Conservation (phyloP, 139 green algal species). For the Dunaliella primolecta region DNA sequence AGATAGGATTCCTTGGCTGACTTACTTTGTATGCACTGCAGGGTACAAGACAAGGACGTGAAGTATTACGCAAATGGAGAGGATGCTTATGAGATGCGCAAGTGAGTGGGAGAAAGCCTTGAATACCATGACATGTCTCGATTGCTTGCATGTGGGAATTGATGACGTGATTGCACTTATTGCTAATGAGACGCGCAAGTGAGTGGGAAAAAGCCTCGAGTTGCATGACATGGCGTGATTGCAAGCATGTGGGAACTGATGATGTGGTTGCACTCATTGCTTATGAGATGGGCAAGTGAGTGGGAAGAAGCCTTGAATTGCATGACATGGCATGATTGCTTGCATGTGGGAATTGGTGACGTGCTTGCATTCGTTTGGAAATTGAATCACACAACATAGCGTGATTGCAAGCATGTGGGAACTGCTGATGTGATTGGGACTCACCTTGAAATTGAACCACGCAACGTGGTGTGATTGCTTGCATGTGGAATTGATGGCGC, state of each 20-base stretch:
- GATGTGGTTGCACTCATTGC: too few relatives aligned
- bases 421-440: too few relatives aligned
- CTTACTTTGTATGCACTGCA: too few relatives aligned
- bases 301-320: background rate
- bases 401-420: background rate
- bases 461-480: background rate
- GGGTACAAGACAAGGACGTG: constrained; percentile 86
- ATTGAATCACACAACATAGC: background rate
- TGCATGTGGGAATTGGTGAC: background rate
- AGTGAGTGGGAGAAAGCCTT: constrained; percentile 30
- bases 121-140: background rate
- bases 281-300: too few relatives aligned
- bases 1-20: too few relatives aligned
- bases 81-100: constrained; percentile 96
- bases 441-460: background rate
- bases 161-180: too few relatives aligned
- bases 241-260: background rate
- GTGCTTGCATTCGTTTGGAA: background rate
- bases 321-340: background rate
- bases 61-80: constrained; percentile 98
- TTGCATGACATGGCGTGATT: background rate
- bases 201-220: background rate
- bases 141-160: background rate
- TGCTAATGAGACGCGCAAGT: background rate
- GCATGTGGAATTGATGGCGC: background rate